Evolutionary conservation across 805 yeast species (phyloP), one percentile per base, ranked within the genome.

Genomic region (Candida corydali): DNA sequence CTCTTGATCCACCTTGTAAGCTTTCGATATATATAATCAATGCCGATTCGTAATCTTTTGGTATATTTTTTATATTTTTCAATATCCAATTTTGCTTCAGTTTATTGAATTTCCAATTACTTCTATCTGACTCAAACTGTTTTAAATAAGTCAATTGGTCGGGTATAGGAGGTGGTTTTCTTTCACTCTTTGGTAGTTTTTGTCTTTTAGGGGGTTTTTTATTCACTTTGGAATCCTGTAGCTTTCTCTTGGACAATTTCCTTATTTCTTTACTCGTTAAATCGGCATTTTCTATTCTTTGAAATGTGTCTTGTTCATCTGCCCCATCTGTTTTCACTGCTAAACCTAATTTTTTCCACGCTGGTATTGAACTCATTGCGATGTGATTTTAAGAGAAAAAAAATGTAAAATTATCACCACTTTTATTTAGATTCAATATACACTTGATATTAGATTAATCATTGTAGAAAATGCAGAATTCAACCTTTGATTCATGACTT

Each of bases 41-140:
- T 18, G 75, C 72, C 1, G 52, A 58, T 34, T 73, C 77, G 50
- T 82, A 84, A 8, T 65, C 60, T 0, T 60, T 63, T 2, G 80
- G 82, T 16, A 80, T 75, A 17, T 47, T 43, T 34, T 61, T 68
- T 22, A 82, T 57, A 53, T 85, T 78, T 50, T 78, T 79, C 44
- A 86, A 60, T 29, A 86, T 70, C 95, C 95, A 86, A 52, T 85
- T 85, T 58, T 86, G 95, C 45, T 86, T 85, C 64, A 81, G 89
- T 51, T 86, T 86, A 40, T 87, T 80, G 56, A 86, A 86, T 63
- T 86, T 86, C 95, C 95, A 86, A 40, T 71, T 67, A 0, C 61
- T 75, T 41, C 58, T 63, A 43, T 82, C 86, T 9, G 70, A 68
- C 3, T 61, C 54, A 50, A 70, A 86, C 37, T 73, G 80, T 39